Base-by-base conservation (phyloP, 345 rosid species). In the Salix caprea region DNA sequence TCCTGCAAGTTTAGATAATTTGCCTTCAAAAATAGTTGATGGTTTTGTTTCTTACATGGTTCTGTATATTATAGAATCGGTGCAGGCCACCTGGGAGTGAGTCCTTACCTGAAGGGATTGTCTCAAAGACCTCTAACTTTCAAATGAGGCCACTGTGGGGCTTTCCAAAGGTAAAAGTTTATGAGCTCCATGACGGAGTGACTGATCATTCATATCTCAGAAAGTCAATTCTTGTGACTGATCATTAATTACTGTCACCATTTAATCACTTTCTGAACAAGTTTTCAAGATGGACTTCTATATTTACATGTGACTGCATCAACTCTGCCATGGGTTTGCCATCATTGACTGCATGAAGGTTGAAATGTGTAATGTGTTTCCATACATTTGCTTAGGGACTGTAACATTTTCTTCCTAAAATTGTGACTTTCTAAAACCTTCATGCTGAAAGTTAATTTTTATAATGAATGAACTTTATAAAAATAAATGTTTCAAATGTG, bases 71-170 rank as follows among this genome's bases (percentile, higher is more conserved):
- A 72, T 68, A 90, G 92, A 80, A 70, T 77, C 79, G 30, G 34
- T 85, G 90, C 78, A 83, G 82, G 74, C 89, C 85, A 71, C 80
- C 72, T 77, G 92, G 92, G 82, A 88, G 82, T 74, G 90, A 89
- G 77, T 37, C 79, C 40, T 82, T 91, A 44, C 94, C 95, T 2
- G 81, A 76, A 54, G 91, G 90, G 52, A 89, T 91, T 66, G 74
- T 89, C 30, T 30, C 77, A 30, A 74, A 81, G 37, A 84, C 84
- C 16, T 80, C 91, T 48, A 84, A 91, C 82, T 78, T 91, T 84
- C 84, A 87, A 70, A 88, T 89, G 90, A 81, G 89, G 62, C 90
- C 91, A 6, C 56, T 89, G 71, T 89, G 95, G 95, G 86, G 87
- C 34, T 82, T 78, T 65, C 86, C 85, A 21, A 36, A 87, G 89